Percentiles rank a stretch among this genome's conserved stretches.
These are phyloP conservation scores for Hansenula lynferdii DNA, from an alignment of 1,139 yeast genomes.

Conservation along the genomic window DNA sequence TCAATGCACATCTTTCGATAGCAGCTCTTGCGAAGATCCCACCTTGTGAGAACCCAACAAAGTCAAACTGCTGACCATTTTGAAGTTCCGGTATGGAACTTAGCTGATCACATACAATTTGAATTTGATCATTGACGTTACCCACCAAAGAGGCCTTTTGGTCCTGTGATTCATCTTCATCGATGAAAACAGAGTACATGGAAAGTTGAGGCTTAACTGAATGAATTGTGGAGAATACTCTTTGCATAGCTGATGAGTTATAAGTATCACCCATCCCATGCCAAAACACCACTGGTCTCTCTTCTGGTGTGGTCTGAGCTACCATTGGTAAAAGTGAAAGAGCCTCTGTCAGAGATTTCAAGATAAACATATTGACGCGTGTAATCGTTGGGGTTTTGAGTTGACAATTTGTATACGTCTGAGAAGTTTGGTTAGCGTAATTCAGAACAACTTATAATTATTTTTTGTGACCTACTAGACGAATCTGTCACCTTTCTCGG, in stretches of 20 bases:
- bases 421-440: too few relatives aligned
- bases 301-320: slow-evolving; percentile 1
- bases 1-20: slow-evolving; percentile 49
- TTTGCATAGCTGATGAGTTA: slow-evolving; percentile 54
- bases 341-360: neutral
- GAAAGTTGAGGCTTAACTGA: slow-evolving; percentile 44
- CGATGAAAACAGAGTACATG: slow-evolving; percentile 50
- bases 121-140: slow-evolving; percentile 44
- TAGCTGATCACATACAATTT: slow-evolving; percentile 29
- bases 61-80: slow-evolving; percentile 59
- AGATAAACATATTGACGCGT: neutral
- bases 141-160: slow-evolving; percentile 55
- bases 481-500: too few relatives aligned
- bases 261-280: slow-evolving; percentile 82
- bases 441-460: too few relatives aligned
- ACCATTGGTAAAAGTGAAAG: neutral
- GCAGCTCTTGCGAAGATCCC: slow-evolving; percentile 69
- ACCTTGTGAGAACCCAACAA: slow-evolving; percentile 81
- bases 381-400: too few relatives aligned
- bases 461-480: too few relatives aligned
- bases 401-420: too few relatives aligned
- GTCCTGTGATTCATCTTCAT: slow-evolving; percentile 47
- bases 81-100: slow-evolving; percentile 32
- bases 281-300: slow-evolving; percentile 66
- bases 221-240: slow-evolving; percentile 39